Percentiles rank a stretch among this genome's conserved stretches.
These are phyloP conservation scores for Stagonosporopsis rhizophila DNA, from an alignment of 2,329 filamentous ascomycete genomes.

Conservation along the genomic window DNA sequence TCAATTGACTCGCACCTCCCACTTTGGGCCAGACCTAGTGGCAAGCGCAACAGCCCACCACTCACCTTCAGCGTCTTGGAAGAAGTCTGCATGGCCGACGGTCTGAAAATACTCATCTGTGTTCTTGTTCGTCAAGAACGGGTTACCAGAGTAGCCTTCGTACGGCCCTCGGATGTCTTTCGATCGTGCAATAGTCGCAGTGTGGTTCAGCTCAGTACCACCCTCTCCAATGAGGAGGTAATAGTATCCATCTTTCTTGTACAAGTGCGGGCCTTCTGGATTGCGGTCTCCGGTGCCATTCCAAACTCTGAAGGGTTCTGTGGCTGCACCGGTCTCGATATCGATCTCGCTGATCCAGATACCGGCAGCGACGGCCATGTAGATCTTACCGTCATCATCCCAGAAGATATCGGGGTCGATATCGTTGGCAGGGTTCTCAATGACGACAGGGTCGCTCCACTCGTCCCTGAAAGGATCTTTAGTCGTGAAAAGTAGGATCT, in stretches of 20 bases:
- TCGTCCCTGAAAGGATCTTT: conserved; percentile 24
- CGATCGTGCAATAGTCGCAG: conserved; percentile 32
- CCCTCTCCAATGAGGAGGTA: conserved; percentile 41
- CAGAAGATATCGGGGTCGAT: conserved; percentile 63
- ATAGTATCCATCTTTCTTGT: conserved; percentile 33
- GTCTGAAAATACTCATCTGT: conserved; percentile 47
- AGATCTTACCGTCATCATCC: conserved; percentile 63
- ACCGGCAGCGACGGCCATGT: conserved; percentile 44
- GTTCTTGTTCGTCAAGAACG: conserved; percentile 9
- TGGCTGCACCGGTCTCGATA: conserved; percentile 41
- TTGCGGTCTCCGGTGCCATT: conserved; percentile 45
- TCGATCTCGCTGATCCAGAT: conserved; percentile 42
- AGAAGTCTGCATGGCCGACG: conserved; percentile 40
- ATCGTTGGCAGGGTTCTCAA: conserved; percentile 51
- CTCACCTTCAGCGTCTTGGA: conserved; percentile 31
- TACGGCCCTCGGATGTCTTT: conserved; percentile 47
- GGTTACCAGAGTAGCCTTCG: conserved; percentile 42
- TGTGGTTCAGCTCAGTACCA: conserved; percentile 45
- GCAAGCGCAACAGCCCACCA: conserved; percentile 40
- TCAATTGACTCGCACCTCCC: too few relatives aligned
- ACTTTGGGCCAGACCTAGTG: conserved; percentile 25
- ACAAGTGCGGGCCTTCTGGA: conserved; percentile 50
- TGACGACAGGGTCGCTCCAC: conserved; percentile 29
- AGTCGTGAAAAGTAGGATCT: conserved; percentile 24
- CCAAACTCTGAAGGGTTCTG: conserved; percentile 40